Conservation (phyloP, 495 filamentous ascomycete species). For the Amniculicola lignicola region DNA sequence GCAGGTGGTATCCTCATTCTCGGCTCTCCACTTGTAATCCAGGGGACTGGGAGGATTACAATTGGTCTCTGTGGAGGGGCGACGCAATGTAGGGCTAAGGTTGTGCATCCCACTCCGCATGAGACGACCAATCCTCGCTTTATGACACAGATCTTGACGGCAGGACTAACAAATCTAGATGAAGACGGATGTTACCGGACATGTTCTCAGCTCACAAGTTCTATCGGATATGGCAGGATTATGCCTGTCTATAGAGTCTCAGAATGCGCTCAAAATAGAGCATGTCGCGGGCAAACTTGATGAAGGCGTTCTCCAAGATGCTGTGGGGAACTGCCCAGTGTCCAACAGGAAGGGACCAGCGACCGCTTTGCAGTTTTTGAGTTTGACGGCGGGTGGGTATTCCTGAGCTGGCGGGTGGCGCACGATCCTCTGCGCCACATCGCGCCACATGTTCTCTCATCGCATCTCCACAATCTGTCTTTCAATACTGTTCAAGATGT, state of each 20-base stretch:
- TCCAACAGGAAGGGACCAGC: neutral
- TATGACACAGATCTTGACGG: too few species aligned
- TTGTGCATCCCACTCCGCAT: conserved; percentile 4
- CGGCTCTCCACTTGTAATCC: conserved; percentile 11
- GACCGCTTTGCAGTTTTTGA: neutral
- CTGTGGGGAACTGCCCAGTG: too few species aligned
- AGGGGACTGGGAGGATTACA: conserved; percentile 1
- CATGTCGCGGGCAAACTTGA: too few species aligned
- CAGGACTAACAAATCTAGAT: too few species aligned
- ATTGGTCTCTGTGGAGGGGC: conserved; percentile 11
- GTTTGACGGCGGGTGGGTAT: neutral
- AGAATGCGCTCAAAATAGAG: too few species aligned
- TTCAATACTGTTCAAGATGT: neutral
- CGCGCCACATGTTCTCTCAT: neutral
- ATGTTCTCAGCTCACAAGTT: too few species aligned
- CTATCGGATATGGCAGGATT: too few species aligned
- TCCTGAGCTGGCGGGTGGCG: neutral
- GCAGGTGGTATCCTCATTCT: neutral
- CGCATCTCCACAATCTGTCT: conserved; percentile 14
- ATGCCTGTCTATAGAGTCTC: too few species aligned
- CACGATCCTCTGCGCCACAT: neutral
- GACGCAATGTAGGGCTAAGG: neutral
- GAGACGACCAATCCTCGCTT: too few species aligned
- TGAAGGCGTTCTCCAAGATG: too few species aligned
- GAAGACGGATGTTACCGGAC: too few species aligned